These are phyloP conservation scores for Crithidia thermophila DNA, from an alignment of 208 protist genomes.

Conservation along the genomic window DNA sequence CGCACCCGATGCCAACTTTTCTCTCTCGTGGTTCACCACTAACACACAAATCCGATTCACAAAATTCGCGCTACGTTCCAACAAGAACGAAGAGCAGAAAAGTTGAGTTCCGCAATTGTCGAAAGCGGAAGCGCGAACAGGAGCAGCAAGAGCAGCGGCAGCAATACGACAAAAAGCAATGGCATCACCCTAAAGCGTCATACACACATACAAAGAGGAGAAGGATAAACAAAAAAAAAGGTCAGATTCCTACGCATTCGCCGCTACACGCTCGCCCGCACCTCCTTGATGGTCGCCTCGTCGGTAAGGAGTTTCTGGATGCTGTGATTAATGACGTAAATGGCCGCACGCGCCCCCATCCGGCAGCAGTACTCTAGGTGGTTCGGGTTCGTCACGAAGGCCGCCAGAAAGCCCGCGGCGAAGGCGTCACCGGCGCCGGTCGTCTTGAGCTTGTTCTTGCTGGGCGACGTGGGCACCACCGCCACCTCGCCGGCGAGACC, in stretches of 20 bases:
- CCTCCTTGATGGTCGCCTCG: constrained; percentile 12
- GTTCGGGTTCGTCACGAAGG: constrained; percentile 39
- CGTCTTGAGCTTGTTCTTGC: constrained; percentile 75
- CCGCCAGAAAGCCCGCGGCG: constrained; percentile 91
- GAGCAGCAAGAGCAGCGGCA: no score
- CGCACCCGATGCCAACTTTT: no score
- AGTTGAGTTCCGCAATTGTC: no score
- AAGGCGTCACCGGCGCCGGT: constrained; percentile 96
- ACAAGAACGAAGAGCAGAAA: no score
- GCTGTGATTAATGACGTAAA: constrained; percentile 57
- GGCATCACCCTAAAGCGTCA: no score
- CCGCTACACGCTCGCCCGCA: constrained; percentile 7
- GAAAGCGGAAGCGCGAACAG: no score
- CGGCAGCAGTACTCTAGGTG: constrained; percentile 51
- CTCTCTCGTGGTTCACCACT: no score
- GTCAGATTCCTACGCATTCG: no score
- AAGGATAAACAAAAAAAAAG: constrained; percentile 15
- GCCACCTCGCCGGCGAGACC: constrained; percentile 26
- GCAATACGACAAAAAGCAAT: no score
- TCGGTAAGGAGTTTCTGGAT: constrained; percentile 27
- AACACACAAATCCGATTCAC: no score
- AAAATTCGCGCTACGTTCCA: no score
- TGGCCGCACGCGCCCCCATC: constrained; percentile 52
- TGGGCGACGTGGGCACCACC: constrained; percentile 40
- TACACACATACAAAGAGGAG: neutral